A percentile compares a stretch with the other conserved stretches of the same genome.
Evolutionary conservation across 257 asterid species (phyloP).

Genomic region (Rhazya stricta): DNA sequence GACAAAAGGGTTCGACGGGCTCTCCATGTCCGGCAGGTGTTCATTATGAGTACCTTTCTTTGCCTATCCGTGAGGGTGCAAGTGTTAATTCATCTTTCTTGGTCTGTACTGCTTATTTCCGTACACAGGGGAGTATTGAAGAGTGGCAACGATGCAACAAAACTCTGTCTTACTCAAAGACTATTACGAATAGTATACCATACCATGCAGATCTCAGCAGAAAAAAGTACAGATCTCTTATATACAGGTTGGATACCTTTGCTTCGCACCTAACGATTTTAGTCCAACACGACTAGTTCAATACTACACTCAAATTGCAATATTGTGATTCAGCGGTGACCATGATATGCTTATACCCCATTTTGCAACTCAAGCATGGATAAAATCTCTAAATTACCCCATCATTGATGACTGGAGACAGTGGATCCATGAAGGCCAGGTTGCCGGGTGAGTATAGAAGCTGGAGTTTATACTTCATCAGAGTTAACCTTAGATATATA

Average conservation of each 20-base stretch:
- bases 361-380: conserved; percentile 29
- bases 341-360: conserved; percentile 21
- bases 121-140: conserved; percentile 22
- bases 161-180: background rate
- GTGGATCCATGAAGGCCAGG: conserved; percentile 28
- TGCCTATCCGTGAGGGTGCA: no score
- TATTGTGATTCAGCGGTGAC: conserved; percentile 25
- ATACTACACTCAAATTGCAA: background rate
- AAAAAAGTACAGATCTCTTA: conserved; percentile 30
- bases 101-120: background rate
- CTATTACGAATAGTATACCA: background rate
- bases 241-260: conserved; percentile 26
- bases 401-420: conserved; percentile 26
- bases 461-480: background rate
- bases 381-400: conserved; percentile 23
- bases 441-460: conserved; percentile 24
- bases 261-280: background rate
- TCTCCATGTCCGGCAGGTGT: conserved; percentile 35
- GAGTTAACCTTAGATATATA: background rate
- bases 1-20: conserved; percentile 27
- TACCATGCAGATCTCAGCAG: conserved; percentile 27
- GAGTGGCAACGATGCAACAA: conserved; percentile 20
- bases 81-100: background rate
- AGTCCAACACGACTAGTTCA: no score
- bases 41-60: background rate